phyloP scores from a whole-genome alignment of 192 early-diverging fungal species.

The Backusella westeae region DNA sequence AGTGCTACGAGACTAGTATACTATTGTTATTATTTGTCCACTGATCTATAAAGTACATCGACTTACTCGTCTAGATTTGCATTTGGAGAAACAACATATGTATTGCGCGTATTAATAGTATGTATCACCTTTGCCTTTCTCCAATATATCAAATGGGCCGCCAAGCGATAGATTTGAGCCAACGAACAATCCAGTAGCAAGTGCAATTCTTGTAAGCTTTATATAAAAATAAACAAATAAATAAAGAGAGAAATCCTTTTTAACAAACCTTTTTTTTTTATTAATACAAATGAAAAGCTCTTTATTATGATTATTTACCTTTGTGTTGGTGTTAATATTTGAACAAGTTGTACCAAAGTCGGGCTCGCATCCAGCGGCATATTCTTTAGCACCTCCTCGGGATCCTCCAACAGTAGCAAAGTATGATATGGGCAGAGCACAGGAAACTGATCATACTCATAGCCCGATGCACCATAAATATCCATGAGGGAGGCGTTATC shows the following conservation, averaged over 20 bases:
- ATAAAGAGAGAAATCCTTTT: background rate
- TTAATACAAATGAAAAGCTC: background rate
- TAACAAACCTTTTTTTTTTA: background rate
- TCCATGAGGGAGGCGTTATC: constrained; percentile 26
- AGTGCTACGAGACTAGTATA: constrained; percentile 27
- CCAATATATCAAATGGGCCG: constrained; percentile 94
- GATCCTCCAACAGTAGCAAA: constrained; percentile 79
- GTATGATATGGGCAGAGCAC: constrained; percentile 86
- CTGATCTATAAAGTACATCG: background rate
- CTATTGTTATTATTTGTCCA: background rate
- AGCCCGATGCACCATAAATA: constrained; percentile 39
- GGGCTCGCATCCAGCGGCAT: constrained; percentile 83
- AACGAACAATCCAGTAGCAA: constrained; percentile 87
- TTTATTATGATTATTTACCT: constrained; percentile 38
- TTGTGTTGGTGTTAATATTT: constrained; percentile 82
- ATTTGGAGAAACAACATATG: constrained; percentile 75
- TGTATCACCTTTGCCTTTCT: constrained; percentile 88
- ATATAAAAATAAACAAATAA: background rate
- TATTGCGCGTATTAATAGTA: constrained; percentile 69
- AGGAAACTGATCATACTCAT: constrained; percentile 69
- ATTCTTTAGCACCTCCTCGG: constrained; percentile 72
- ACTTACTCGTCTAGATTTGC: constrained; percentile 59
- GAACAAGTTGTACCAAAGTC: constrained; percentile 85
- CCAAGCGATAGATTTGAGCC: constrained; percentile 86
- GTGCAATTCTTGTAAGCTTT: constrained; percentile 77